phyloP scores from a whole-genome alignment of 768 basidiomycete species.

The Russula foetens region DNA sequence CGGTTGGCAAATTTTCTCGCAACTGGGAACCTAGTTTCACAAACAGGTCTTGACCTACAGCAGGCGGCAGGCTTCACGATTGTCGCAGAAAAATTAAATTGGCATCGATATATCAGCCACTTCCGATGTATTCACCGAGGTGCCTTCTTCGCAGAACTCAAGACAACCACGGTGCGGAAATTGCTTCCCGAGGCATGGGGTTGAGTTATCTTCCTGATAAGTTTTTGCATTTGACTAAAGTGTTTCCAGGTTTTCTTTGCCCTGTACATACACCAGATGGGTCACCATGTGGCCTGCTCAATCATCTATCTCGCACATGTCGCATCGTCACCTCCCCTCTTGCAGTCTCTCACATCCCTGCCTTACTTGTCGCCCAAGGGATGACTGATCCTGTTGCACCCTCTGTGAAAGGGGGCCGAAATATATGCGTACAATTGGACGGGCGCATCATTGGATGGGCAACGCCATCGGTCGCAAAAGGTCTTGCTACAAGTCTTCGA shows the following conservation, averaged over 20 bases:
- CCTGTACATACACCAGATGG: constrained; percentile 99
- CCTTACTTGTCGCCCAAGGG: constrained; percentile 76
- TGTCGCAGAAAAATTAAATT: constrained; percentile 97
- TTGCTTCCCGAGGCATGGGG: constrained; percentile 97
- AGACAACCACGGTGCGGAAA: constrained; percentile 96
- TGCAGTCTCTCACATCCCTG: constrained; percentile 68
- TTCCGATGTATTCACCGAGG: constrained; percentile 98
- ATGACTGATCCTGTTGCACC: constrained; percentile 89
- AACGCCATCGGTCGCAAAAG: constrained; percentile 56
- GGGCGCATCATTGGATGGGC: constrained; percentile 95
- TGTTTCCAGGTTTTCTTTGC: constrained; percentile 76
- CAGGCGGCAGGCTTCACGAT: constrained; percentile 99
- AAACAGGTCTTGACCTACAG: constrained; percentile 91
- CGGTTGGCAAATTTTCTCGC: constrained; percentile 92
- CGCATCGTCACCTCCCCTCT: constrained; percentile 79
- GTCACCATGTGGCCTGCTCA: constrained; percentile 93
- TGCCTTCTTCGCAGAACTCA: constrained; percentile 97
- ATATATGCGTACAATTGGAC: constrained; percentile 89
- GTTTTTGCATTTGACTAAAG: constrained; percentile 5
- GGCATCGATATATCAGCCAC: constrained; percentile 96
- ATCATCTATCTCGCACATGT: constrained; percentile 91
- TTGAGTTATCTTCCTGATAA: constrained; percentile 28
- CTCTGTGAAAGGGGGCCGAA: constrained; percentile 71
- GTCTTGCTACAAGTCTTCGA: constrained; percentile 78
- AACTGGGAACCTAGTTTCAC: constrained; percentile 92